Evolutionary conservation across 805 yeast genomes (phyloP).

Genomic region (Candida caryicola): DNA sequence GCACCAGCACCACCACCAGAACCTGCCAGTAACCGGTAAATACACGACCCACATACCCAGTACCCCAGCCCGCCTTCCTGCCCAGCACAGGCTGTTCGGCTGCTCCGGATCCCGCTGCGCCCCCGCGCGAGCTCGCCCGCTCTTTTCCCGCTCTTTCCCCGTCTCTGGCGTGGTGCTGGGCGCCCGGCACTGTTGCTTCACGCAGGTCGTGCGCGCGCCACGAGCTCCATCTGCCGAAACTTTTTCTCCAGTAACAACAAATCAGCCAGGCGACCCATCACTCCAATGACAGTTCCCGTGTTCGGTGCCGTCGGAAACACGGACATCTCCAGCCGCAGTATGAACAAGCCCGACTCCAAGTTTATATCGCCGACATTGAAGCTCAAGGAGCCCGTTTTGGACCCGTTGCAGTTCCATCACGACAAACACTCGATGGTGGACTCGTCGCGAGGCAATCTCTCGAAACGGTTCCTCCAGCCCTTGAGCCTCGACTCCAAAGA

Average conservation of each 20-base stretch:
- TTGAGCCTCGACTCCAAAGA: slow-evolving; percentile 35
- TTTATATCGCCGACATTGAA: slow-evolving; percentile 33
- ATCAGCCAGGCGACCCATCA: neutral
- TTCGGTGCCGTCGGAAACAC: neutral
- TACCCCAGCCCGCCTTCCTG: too few relatives aligned
- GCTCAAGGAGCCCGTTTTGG: slow-evolving; percentile 20
- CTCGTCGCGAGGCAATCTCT: slow-evolving; percentile 18
- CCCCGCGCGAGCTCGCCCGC: too few relatives aligned
- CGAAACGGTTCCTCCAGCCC: slow-evolving; percentile 35
- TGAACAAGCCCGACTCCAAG: slow-evolving; percentile 13
- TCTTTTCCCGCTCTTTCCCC: too few relatives aligned
- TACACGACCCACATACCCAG: too few relatives aligned
- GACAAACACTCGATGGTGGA: slow-evolving; percentile 13
- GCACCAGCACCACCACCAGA: too few relatives aligned
- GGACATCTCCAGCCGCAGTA: neutral
- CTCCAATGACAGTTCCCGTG: slow-evolving; percentile 5
- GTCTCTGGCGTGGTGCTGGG: too few relatives aligned
- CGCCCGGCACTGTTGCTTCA: too few relatives aligned
- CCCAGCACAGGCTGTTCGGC: too few relatives aligned
- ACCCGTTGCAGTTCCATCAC: slow-evolving; percentile 21
- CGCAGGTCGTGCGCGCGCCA: slow-evolving; percentile 3
- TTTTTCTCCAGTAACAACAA: slow-evolving; percentile 1
- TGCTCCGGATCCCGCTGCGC: too few relatives aligned
- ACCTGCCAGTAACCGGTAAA: too few relatives aligned
- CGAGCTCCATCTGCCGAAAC: slow-evolving; percentile 4